These are phyloP conservation scores for Termitomyces sp. DNA, from an alignment of 768 basidiomycete species.

Conservation along the genomic window DNA sequence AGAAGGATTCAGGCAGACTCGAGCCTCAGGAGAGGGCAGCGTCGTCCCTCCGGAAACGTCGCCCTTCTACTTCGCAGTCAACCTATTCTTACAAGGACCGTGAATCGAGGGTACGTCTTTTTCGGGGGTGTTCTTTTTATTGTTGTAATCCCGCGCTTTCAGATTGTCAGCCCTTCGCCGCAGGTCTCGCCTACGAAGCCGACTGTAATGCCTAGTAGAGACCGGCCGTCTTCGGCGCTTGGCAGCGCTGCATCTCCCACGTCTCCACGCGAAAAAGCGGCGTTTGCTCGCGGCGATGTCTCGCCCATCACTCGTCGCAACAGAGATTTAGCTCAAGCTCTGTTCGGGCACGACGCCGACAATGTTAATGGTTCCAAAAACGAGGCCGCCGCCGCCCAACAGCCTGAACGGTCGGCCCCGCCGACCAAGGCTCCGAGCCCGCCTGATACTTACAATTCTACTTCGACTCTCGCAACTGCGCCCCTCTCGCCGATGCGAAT, in stretches of 20 bases:
- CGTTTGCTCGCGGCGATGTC: constrained; percentile 23
- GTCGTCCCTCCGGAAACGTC: constrained; percentile 61
- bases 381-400: background rate
- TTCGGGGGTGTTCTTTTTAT: constrained; percentile 8
- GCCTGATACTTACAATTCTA: constrained; percentile 18
- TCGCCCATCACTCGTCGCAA: constrained; percentile 58
- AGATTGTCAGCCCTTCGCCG: constrained; percentile 61
- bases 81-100: constrained; percentile 59
- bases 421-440: background rate
- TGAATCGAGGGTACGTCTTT: constrained; percentile 26
- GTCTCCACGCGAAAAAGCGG: constrained; percentile 6
- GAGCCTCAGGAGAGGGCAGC: constrained; percentile 59
- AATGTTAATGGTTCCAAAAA: constrained; percentile 3
- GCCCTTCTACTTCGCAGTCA: constrained; percentile 82
- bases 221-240: constrained; percentile 19
- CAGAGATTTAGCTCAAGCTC: constrained; percentile 68
- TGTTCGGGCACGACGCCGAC: constrained; percentile 51
- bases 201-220: constrained; percentile 21
- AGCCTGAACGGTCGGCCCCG: background rate
- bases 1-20: constrained; percentile 30
- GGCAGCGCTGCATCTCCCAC: constrained; percentile 12
- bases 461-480: constrained; percentile 9
- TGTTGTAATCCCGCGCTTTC: constrained; percentile 3
- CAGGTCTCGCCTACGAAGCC: constrained; percentile 32
- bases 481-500: constrained; percentile 19